Conservation (phyloP, 129 eudicot genomes). For the Lonicera japonica region DNA sequence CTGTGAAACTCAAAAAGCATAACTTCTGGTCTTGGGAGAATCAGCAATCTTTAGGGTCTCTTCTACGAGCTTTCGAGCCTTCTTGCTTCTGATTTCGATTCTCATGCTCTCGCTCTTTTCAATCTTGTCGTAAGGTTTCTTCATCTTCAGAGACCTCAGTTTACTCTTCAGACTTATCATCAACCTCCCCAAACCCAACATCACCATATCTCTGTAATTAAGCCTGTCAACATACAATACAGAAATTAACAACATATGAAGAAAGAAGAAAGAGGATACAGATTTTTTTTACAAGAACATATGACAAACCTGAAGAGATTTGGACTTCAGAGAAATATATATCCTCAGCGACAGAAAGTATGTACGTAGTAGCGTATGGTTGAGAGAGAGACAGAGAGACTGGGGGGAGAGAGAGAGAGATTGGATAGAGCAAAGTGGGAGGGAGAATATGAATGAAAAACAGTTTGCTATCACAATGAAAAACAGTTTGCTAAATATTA, state of each 20-base stretch:
- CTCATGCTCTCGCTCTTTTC: slow-evolving; percentile 45
- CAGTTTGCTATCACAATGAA: slow-evolving; percentile 14
- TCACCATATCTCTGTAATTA: not conserved
- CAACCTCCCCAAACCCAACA: slow-evolving; percentile 12
- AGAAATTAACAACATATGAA: not conserved
- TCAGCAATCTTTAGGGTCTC: slow-evolving; percentile 31
- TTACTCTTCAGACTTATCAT: slow-evolving; percentile 12
- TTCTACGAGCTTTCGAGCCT: slow-evolving; percentile 24
- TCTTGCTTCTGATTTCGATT: slow-evolving; percentile 27
- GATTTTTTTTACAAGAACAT: not conserved
- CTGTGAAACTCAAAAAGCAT: slow-evolving; percentile 2
- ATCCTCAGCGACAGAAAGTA: not conserved
- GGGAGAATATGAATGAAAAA: slow-evolving; percentile 7
- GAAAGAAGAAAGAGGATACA: not conserved
- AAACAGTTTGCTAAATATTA: not conserved
- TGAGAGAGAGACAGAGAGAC: too few relatives aligned
- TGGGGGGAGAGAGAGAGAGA: not conserved
- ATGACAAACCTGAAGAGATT: not conserved
- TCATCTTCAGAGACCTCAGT: slow-evolving; percentile 11
- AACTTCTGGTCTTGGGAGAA: slow-evolving; percentile 15
- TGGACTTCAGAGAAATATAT: not conserved
- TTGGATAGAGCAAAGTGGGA: slow-evolving; percentile 9
- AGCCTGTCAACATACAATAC: not conserved
- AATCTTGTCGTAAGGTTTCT: slow-evolving; percentile 27
- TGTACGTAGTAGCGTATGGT: not conserved